A percentile compares a stretch with the other conserved stretches of the same genome.
These are phyloP conservation scores for Trypethelium eluteriae DNA, from an alignment of 495 filamentous ascomycete species.

Conservation along the genomic window DNA sequence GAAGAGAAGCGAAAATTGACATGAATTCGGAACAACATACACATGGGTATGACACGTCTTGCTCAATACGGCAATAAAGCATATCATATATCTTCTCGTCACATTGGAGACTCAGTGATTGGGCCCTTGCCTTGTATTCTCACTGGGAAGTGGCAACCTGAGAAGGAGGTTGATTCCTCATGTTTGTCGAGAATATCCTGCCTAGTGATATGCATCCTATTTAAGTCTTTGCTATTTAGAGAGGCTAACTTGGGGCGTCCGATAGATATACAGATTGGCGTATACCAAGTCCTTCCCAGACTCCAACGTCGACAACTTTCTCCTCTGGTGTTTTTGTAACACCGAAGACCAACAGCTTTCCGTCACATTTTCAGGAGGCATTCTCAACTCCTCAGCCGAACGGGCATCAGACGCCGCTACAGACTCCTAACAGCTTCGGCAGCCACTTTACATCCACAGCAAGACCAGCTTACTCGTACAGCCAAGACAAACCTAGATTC, in stretches of 20 bases:
- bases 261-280: constrained; percentile 34
- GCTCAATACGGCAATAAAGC: background rate
- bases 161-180: background rate
- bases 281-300: constrained; percentile 36
- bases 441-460: constrained; percentile 12
- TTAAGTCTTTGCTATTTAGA: constrained; percentile 17
- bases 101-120: no score
- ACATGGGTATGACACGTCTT: constrained; percentile 27
- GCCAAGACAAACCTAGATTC: constrained; percentile 19
- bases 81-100: no score
- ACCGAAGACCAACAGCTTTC: constrained; percentile 29
- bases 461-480: background rate
- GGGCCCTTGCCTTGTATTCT: no score
- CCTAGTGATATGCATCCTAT: constrained; percentile 6
- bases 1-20: constrained; percentile 13
- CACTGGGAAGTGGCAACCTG: background rate
- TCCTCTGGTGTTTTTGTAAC: constrained; percentile 25
- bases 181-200: background rate
- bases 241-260: constrained; percentile 18
- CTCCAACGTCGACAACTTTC: constrained; percentile 31
- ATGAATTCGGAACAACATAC: constrained; percentile 33
- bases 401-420: constrained; percentile 31
- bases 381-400: constrained; percentile 36
- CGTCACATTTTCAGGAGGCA: constrained; percentile 37
- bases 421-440: constrained; percentile 26